Evolutionary conservation across 1,284 basidiomycete genomes (phyloP), one percentile per base, ranked within the genome.

Genomic region (Boletus semigastroideus): DNA sequence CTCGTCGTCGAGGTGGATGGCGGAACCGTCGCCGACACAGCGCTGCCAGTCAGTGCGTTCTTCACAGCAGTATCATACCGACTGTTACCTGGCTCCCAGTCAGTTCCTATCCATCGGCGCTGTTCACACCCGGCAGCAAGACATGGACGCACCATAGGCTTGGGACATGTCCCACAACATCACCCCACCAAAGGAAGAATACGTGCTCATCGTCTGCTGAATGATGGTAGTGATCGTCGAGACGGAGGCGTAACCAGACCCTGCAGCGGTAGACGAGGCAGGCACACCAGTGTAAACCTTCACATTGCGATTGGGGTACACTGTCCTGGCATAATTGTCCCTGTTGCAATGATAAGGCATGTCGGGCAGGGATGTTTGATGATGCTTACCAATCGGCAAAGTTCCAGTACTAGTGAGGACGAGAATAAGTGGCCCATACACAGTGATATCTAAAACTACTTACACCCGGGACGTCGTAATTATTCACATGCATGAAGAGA

Each of bases 161-260:
- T 83, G 80, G 2, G 79, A 83, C 6, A 77, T 78, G 59, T 86
- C 83, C 84, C 84, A 78, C 12, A 86, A 67, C 84, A 87, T 87
- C 20, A 84, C 73, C 46, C 86, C 85, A 9, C 85, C 85, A 61
- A 87, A 87, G 19, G 83, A 85, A 6, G 82, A 77, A 63, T 77
- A 87, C 45, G 74, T 59, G 12, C 70, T 64, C 7, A 72, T 72
- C 2, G 78, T 82, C 49, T 75, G 63, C 30, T 69, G 51, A 25
- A 78, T 74, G 48, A 84, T 78, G 44, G 62, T 69, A 1, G 71
- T 69, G 20, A 86, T 62, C 1, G 76, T 79, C 1, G 68, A 67
- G 9, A 75, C 69, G 45, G 70, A 68, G 38, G 82, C 78, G 58
- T 79, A 86, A 20, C 83, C 84, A 4, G 74, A 73, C 9, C 75